These are phyloP conservation scores for Trichoderma citrinoviride DNA, from an alignment of 2,329 filamentous ascomycete species.

Conservation along the genomic window DNA sequence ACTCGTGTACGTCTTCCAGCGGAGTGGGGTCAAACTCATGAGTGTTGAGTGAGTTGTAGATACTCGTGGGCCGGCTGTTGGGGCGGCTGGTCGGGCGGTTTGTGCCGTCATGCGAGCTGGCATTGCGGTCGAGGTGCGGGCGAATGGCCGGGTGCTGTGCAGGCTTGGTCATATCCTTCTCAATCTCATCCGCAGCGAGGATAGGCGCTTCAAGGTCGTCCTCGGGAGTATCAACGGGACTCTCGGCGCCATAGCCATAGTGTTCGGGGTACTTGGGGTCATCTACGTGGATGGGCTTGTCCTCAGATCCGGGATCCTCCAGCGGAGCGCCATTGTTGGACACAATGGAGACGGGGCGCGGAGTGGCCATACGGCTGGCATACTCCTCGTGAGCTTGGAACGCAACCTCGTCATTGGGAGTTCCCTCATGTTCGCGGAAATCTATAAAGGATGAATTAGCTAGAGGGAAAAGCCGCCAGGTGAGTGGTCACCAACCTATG, in stretches of 20 bases:
- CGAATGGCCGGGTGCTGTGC: slow-evolving; percentile 77
- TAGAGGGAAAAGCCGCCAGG: neutral
- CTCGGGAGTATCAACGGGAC: slow-evolving; percentile 54
- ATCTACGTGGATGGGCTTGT: slow-evolving; percentile 71
- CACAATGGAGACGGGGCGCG: slow-evolving; percentile 48
- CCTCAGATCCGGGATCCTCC: slow-evolving; percentile 35
- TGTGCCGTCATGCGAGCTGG: slow-evolving; percentile 54
- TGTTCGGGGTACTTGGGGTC: slow-evolving; percentile 47
- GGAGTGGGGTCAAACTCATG: slow-evolving; percentile 62
- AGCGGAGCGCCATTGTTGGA: slow-evolving; percentile 36
- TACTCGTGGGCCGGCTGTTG: slow-evolving; percentile 45
- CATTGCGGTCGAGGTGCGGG: slow-evolving; percentile 64
- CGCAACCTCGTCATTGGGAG: slow-evolving; percentile 86
- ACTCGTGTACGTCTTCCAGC: slow-evolving; percentile 85
- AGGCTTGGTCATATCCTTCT: slow-evolving; percentile 66
- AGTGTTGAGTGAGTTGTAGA: slow-evolving; percentile 55
- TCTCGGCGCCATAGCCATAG: slow-evolving; percentile 40
- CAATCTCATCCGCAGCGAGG: slow-evolving; percentile 81
- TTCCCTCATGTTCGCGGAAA: slow-evolving; percentile 61
- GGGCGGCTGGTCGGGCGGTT: slow-evolving; percentile 65
- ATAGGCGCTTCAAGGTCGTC: slow-evolving; percentile 72
- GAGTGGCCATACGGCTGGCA: slow-evolving; percentile 70
- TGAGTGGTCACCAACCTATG: slow-evolving; percentile 29
- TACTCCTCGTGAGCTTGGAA: slow-evolving; percentile 87
- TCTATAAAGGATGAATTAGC: slow-evolving; percentile 46